Base-by-base conservation (phyloP, 345 rosid species). In the Cardamine occulta region DNA sequence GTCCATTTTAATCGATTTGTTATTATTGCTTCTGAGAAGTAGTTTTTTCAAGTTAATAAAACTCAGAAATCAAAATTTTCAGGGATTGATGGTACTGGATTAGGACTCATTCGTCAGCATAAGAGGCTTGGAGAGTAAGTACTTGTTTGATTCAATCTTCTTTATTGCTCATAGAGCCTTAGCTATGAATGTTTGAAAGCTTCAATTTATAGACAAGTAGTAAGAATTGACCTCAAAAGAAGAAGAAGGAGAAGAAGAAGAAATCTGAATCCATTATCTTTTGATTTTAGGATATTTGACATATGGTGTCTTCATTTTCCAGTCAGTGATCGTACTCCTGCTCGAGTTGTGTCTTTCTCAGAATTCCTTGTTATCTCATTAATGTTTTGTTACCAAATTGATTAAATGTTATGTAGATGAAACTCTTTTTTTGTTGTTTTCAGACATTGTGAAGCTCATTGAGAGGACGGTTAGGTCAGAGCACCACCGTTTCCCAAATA, bases 1-100 rank as follows among this genome's bases (percentile, higher is more conserved):
- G 34, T 40, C n/a, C 3, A 4, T 48, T 48, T 65, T 62, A 32
- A 60, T 60, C 39, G 65, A 60, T 60, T 35, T 58, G 15, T 9
- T 10, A 4, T 9, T 10, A 4, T 32, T 58, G 68, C 3, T 51
- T 24, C 1, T 69, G 24, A 26, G 4, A 34, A 52, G 10, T 49
- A 57, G 62, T 18, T 60, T 18, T 60, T 60, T 37, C 52, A 29
- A 18, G 47, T 49, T 59, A 39, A 31, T 23, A 4, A 42, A 44
- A n/a, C 63, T 23, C 6, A 24, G 56, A 60, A 35, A 2, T 8
- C 14, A 17, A 48, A 34, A 24, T 28, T 44, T 66, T 29, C 74
- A 91, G 96, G 97, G 42, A 85, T 89, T 26, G 93, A 91, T 72
- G 96, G 97, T 23, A 85, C 87, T 49, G 97, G 93, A 65, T 82